Base-by-base conservation (phyloP, 2,329 filamentous ascomycete species). In the Arthroderma uncinatum region DNA sequence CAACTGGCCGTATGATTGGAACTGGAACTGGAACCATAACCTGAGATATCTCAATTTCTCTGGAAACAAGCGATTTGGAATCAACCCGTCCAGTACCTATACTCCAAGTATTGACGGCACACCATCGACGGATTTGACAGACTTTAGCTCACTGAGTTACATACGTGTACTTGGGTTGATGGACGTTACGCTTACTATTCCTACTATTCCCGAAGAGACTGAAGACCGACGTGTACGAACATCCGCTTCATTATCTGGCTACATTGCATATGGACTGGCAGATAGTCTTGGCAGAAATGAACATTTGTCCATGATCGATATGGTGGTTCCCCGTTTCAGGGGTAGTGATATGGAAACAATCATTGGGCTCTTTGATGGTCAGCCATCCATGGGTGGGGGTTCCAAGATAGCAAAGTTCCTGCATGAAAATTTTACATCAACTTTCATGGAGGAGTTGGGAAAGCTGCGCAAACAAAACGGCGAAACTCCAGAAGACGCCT, bases 1-100 rank as follows among this genome's bases (percentile, higher is more conserved):
- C 30, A 98, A 98, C 67, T 95, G 95, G 79, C 93, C 92, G 0
- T 98, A 98, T 68, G 93, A 98, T 69, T 98, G 93, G 93, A 98
- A 98, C 66, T 98, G 93, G 93, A 97, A 97, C 67, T 88, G 93
- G 79, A 98, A 98, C 66, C 89, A 87, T 53, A 94, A 96, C 65
- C 76, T 98, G 62, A 87, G 91, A 61, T 98, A 94, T 67, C 84
- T 98, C 61, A 98, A 97, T 67, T 78, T 98, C 67, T 97, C 92
- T 0, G 93, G 93, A 54, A 98, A 98, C 75, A 96, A 95, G 71
- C 84, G 92, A 54, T 75, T 98, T 34, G 93, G 98, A 71, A 97
- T 98, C 74, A 85, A 84, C 66, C 82, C 82, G 0, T 82, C 76
- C 60, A 82, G 81, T 25, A 76, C 79, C 6, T 74, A 78, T 57